Evolutionary conservation across 257 asterid genomes (phyloP).

Genomic region (Solanum okadae): DNA sequence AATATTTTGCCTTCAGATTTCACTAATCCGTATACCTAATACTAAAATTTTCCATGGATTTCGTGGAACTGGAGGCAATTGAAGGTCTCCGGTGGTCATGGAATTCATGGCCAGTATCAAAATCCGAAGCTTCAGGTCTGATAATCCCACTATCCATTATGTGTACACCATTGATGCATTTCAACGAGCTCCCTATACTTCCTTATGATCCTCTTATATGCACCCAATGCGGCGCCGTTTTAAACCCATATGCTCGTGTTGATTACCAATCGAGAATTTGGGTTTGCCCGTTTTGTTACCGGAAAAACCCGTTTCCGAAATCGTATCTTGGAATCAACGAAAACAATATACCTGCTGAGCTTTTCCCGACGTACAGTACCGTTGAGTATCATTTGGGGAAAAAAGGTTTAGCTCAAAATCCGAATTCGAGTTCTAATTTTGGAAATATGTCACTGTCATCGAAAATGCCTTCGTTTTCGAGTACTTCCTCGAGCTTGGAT

Average conservation of each 20-base stretch:
- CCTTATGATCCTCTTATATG: constrained; percentile 69
- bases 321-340: constrained; percentile 59
- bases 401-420: constrained; percentile 14
- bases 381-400: constrained; percentile 70
- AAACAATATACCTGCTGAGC: constrained; percentile 86
- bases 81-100: constrained; percentile 99
- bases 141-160: constrained; percentile 78
- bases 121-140: constrained; percentile 52
- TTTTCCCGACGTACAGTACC: constrained; percentile 87
- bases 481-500: constrained; percentile 31
- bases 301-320: constrained; percentile 60
- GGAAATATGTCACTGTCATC: constrained; percentile 33
- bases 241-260: constrained; percentile 86
- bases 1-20: background rate
- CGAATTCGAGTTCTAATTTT: constrained; percentile 21
- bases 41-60: constrained; percentile 50
- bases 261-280: constrained; percentile 64
- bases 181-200: constrained; percentile 73
- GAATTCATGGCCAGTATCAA: constrained; percentile 85
- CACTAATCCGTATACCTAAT: background rate
- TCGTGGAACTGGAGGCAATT: constrained; percentile 78
- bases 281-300: constrained; percentile 73
- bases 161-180: constrained; percentile 68
- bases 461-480: constrained; percentile 26
- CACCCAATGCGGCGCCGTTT: constrained; percentile 58